phyloP scores from a whole-genome alignment of 2,329 filamentous ascomycete species.

The Dactylellina haptotyla region DNA sequence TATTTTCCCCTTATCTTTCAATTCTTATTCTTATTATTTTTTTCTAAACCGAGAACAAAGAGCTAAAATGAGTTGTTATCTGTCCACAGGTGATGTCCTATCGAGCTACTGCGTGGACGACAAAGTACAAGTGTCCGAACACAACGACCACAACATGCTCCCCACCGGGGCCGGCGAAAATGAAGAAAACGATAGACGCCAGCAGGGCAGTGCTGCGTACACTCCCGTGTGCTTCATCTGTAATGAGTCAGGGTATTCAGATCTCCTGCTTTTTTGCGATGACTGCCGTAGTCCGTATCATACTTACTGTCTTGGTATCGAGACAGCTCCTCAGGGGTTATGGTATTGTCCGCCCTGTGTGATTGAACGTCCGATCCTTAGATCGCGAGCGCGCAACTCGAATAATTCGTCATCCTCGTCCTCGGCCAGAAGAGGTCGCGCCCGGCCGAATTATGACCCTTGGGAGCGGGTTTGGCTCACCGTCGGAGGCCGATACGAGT shows the following conservation, averaged over 20 bases:
- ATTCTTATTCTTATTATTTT: neutral
- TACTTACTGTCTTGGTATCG: slow-evolving; percentile 87
- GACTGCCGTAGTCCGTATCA: slow-evolving; percentile 90
- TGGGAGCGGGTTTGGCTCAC: slow-evolving; percentile 60
- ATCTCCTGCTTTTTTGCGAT: slow-evolving; percentile 88
- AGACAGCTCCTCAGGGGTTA: slow-evolving; percentile 74
- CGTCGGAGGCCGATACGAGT: slow-evolving; percentile 61
- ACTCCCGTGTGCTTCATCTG: slow-evolving; percentile 84
- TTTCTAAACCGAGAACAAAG: neutral
- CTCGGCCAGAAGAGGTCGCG: slow-evolving; percentile 50
- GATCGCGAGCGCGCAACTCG: slow-evolving; percentile 37
- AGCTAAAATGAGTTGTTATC: no score
- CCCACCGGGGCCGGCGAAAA: slow-evolving; percentile 76
- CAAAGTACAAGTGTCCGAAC: slow-evolving; percentile 88
- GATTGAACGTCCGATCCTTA: slow-evolving; percentile 61
- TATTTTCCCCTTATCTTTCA: neutral
- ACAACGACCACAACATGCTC: slow-evolving; percentile 79
- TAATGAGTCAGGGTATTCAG: slow-evolving; percentile 80
- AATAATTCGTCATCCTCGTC: slow-evolving; percentile 20
- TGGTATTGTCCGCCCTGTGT: slow-evolving; percentile 93
- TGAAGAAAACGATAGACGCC: slow-evolving; percentile 66
- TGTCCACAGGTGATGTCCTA: slow-evolving; percentile 58
- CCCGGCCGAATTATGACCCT: slow-evolving; percentile 37
- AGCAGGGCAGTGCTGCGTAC: slow-evolving; percentile 71
- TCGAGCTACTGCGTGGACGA: slow-evolving; percentile 76